These are phyloP conservation scores for Moesziomyces sp. DNA, from an alignment of 1,284 basidiomycete genomes.

Conservation along the genomic window DNA sequence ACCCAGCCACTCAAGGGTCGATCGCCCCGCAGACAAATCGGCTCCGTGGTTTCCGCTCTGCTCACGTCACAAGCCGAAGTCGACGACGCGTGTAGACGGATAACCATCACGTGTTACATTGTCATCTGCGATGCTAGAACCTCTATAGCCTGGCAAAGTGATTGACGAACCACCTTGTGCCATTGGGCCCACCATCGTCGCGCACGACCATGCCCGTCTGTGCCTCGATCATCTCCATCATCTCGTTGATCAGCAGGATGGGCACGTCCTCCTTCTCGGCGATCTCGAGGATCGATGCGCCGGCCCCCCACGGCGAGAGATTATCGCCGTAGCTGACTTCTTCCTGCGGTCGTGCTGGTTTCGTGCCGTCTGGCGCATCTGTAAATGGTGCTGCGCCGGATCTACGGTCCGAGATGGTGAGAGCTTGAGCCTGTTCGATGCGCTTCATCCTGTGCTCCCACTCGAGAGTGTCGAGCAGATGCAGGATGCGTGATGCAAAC, in stretches of 20 bases:
- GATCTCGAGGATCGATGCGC: constrained; percentile 55
- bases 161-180: constrained; percentile 58
- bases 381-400: background rate
- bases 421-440: constrained; percentile 38
- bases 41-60: too few species aligned
- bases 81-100: too few species aligned
- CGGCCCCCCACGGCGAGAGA: constrained; percentile 33
- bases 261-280: constrained; percentile 54
- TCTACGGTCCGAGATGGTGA: constrained; percentile 19
- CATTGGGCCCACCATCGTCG: constrained; percentile 57
- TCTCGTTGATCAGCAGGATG: constrained; percentile 53
- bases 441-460: constrained; percentile 42
- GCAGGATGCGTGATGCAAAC: constrained; percentile 51
- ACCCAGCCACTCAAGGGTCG: too few species aligned
- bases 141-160: constrained; percentile 31
- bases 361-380: background rate
- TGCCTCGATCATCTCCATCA: constrained; percentile 57
- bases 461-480: constrained; percentile 45
- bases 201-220: constrained; percentile 50
- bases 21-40: too few species aligned
- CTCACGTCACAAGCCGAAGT: too few species aligned
- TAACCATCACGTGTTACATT: too few species aligned
- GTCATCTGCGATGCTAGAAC: background rate
- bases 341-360: constrained; percentile 7
- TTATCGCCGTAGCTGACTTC: constrained; percentile 38